Conservation (phyloP, 2,329 filamentous ascomycete genomes). For the Didymella segeticola region DNA sequence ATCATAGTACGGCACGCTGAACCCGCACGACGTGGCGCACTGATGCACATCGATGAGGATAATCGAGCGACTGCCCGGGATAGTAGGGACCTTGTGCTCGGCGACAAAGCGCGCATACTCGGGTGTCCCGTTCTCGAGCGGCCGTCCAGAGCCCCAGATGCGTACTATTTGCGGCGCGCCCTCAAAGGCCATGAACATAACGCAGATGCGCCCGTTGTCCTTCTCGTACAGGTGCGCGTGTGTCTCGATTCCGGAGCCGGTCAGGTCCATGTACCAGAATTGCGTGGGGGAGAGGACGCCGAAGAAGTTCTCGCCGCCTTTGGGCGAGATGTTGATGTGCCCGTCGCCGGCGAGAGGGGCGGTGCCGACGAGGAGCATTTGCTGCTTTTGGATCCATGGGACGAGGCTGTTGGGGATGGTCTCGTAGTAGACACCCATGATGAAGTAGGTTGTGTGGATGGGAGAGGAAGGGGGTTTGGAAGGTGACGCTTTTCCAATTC, state of each 20-base stretch:
- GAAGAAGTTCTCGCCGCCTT: constrained; percentile 52
- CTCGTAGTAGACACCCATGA: constrained; percentile 55
- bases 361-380: constrained; percentile 54
- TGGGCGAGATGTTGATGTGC: constrained; percentile 56
- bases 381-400: constrained; percentile 54
- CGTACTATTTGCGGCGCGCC: constrained; percentile 53
- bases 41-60: constrained; percentile 54
- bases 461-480: neutral
- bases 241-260: constrained; percentile 54
- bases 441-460: constrained; percentile 8
- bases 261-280: constrained; percentile 56
- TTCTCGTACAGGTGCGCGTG: constrained; percentile 52
- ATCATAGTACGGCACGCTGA: constrained; percentile 53
- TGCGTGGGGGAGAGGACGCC: constrained; percentile 48
- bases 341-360: constrained; percentile 50
- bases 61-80: constrained; percentile 50
- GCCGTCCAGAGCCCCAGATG: constrained; percentile 50
- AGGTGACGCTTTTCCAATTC: neutral
- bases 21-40: constrained; percentile 53
- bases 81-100: constrained; percentile 42
- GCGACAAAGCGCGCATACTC: constrained; percentile 46
- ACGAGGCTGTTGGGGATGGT: constrained; percentile 48
- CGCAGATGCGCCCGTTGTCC: constrained; percentile 44
- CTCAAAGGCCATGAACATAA: constrained; percentile 51
- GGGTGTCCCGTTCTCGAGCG: constrained; percentile 48